Evolutionary conservation across 83 land plant genomes (phyloP).

Genomic region (Thuja plicata): DNA sequence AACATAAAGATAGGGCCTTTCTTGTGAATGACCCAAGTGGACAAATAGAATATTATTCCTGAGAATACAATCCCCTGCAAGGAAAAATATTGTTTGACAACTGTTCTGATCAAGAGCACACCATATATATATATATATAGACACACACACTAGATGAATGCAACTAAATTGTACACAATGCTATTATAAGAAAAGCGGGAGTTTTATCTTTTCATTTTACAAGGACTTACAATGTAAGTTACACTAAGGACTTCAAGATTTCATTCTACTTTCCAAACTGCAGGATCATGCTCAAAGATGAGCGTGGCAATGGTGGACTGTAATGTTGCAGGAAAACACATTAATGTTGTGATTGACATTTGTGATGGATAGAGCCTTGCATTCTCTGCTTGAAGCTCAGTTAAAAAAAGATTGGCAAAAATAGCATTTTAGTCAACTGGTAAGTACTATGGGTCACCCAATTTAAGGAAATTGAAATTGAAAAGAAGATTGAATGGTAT

Average conservation of each 20-base stretch:
- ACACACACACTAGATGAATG: too few species aligned
- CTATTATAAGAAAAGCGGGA: not conserved
- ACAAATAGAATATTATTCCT: constrained; percentile 18
- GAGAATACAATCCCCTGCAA: constrained; percentile 31
- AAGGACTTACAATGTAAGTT: constrained; percentile 50
- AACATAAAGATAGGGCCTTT: constrained; percentile 41
- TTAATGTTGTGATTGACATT: constrained; percentile 32
- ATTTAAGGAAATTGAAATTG: not conserved
- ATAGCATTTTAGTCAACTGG: too few species aligned
- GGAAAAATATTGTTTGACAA: too few species aligned
- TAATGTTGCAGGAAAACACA: constrained; percentile 47
- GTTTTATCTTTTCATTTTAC: not conserved
- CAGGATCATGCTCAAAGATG: constrained; percentile 27
- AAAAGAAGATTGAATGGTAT: not conserved
- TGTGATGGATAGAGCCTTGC: constrained; percentile 37
- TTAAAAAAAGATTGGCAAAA: not conserved
- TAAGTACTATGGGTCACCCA: not conserved
- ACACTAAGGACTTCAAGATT: constrained; percentile 39
- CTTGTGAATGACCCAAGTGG: constrained; percentile 27
- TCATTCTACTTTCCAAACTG: constrained; percentile 51
- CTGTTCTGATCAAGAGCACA: not conserved
- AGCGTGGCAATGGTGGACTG: constrained; percentile 34
- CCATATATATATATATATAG: too few species aligned
- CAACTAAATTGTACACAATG: too few species aligned
- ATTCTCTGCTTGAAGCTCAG: constrained; percentile 6